phyloP scores from a whole-genome alignment of 169 alveolate genomes.

The Eimeria sp. region DNA sequence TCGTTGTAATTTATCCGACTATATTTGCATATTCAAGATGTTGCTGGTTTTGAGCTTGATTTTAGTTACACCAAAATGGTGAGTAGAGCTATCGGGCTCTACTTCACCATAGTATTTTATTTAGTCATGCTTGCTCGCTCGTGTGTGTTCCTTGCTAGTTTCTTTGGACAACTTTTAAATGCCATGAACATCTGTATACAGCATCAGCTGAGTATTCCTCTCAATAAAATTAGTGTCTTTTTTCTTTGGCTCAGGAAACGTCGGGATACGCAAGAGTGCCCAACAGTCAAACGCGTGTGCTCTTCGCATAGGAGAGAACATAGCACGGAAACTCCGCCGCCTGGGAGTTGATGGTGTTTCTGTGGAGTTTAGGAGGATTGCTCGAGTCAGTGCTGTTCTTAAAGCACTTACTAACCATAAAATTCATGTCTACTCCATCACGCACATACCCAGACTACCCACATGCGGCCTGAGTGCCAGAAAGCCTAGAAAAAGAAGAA shows the following conservation, averaged over 20 bases:
- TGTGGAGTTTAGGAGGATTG: conserved; percentile 90
- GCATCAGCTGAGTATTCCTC: not conserved
- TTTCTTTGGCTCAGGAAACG: conserved; percentile 90
- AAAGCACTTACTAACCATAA: conserved; percentile 93
- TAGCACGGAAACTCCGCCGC: conserved; percentile 93
- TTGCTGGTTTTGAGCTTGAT: not conserved
- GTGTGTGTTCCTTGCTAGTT: conserved; percentile 53
- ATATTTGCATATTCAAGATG: not conserved
- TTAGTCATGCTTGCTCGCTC: conserved; percentile 37
- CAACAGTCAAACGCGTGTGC: conserved; percentile 92
- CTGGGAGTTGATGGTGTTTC: conserved; percentile 91
- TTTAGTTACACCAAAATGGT: not conserved
- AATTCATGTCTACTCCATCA: conserved; percentile 89
- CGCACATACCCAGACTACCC: conserved; percentile 93
- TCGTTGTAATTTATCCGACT: not conserved
- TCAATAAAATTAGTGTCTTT: not conserved
- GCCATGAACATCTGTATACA: not conserved
- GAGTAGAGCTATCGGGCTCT: not conserved
- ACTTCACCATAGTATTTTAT: not conserved
- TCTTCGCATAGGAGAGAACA: conserved; percentile 92
- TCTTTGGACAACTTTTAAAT: no score
- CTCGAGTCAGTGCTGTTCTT: conserved; percentile 90
- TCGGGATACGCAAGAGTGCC: conserved; percentile 90
- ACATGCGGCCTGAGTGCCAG: conserved; percentile 89
- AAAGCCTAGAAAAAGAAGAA: conserved; percentile 91